Evolutionary conservation across 768 basidiomycete genomes (phyloP), one percentile per base, ranked within the genome.

Genomic region (Mycena rebaudengoi): DNA sequence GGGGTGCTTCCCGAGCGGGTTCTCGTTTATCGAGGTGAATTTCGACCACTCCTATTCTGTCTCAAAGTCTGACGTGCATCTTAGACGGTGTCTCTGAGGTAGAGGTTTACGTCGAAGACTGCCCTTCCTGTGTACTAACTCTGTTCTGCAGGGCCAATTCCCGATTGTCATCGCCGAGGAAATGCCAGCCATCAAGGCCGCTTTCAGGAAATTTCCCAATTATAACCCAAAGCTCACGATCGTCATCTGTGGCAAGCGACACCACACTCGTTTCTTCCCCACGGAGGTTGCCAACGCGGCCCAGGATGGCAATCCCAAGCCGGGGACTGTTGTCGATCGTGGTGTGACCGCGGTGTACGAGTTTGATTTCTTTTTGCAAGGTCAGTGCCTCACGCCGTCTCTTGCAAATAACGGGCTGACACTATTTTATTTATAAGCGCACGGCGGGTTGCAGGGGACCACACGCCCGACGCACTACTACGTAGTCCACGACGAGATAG

Each of bases 301-400:
- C 70, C 73, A 73, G 41, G 89, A 90, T 60, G 90, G 90, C 0
- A 94, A 95, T 70, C 90, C 92, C 0, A 82, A 82, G 13, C 86
- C 92, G 0, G 93, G 93, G 3, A 92, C 92, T 1, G 88, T 94
- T 3, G 88, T 92, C n/a, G 93, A 95, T 75, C 83, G 85, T 29
- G 94, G 93, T 33, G 85, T 94, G 23, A 93, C 85, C 1, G 74
- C 92, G 12, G 80, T 88, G 0, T 89, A 86, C 53, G 77, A 87
- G 58, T 89, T 88, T 59, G 88, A 90, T 62, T 89, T 88, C 74
- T 88, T 88, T 70, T 77, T 91, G 4, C 88, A 94, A 83, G 84
- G 85, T 83, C 11, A 37, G 8, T 29, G 37, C 20, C 14, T 18
- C 28, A 7, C 12, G 6, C 8, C 20, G 28, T 2, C 18, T 21